These are phyloP conservation scores for Penicillium occitanis DNA, from an alignment of 2,329 filamentous ascomycete species.

Conservation along the genomic window DNA sequence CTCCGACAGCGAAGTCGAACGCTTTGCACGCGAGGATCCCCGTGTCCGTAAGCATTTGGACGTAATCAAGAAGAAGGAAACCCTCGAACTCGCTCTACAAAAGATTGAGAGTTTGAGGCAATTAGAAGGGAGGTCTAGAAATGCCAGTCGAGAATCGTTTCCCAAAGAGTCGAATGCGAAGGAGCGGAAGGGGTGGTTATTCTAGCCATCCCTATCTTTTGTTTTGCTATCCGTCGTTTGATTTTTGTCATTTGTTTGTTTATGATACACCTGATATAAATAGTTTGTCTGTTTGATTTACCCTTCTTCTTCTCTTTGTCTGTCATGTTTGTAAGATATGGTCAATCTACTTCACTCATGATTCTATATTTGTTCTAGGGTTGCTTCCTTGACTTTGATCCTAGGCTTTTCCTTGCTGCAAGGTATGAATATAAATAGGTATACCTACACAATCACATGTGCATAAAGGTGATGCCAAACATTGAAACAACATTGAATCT, in stretches of 20 bases:
- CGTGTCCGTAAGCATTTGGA: conserved; percentile 88
- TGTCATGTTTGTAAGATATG: not conserved
- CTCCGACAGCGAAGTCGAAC: conserved; percentile 75
- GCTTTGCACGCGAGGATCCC: conserved; percentile 88
- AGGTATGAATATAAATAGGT: too few relatives aligned
- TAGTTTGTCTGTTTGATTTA: not conserved
- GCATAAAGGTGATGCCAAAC: too few relatives aligned
- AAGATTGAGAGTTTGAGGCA: conserved; percentile 93
- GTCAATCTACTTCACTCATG: conserved; percentile 6
- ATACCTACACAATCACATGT: too few relatives aligned
- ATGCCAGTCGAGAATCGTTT: conserved; percentile 22
- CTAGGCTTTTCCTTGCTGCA: too few relatives aligned
- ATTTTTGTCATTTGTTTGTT: not conserved
- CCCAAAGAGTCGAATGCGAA: not conserved
- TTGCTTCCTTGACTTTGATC: not conserved
- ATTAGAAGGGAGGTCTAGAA: conserved; percentile 68
- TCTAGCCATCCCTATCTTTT: not conserved
- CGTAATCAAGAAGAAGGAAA: conserved; percentile 85
- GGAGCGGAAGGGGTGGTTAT: conserved; percentile 17
- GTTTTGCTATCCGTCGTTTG: not conserved
- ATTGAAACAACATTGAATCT: too few relatives aligned
- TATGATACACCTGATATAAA: conserved; percentile 10
- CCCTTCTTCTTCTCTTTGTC: not conserved
- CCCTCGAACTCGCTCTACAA: conserved; percentile 86
- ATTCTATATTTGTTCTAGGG: not conserved